Evolutionary conservation across 1,284 basidiomycete species (phyloP), one percentile per base, ranked within the genome.

Genomic region (Taiwanofungus camphoratus): DNA sequence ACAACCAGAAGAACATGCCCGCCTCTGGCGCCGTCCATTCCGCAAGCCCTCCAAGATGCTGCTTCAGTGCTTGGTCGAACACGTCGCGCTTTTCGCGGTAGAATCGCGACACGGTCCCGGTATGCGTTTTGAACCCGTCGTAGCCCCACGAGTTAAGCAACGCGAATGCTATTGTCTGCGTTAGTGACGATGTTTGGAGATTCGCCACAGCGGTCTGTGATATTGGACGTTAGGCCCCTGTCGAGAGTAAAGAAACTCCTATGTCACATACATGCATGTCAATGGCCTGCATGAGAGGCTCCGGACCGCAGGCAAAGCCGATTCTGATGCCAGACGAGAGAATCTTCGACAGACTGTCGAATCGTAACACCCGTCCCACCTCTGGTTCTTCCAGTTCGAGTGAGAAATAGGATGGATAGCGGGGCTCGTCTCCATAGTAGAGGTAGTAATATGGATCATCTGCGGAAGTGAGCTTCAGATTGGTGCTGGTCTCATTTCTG

Each of bases 341-440:
- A 32, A 95, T 73, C 70, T 97, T 97, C 44, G 86, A 90, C 49
- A 96, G 74, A 59, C 86, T 89, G 61, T 94, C 92, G 60, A 93
- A 90, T 29, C 92, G 77, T 19, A 93, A 50, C 7, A 93, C 89
- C n/a, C 83, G 77, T 3, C 90, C 90, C 22, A 78, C 74, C 49
- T 76, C 72, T 15, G 69, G 64, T 42, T 72, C 66, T 42, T 77
- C 69, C 3, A 61, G 69, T 58, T 94, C 91, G 34, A 93, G 71
- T 41, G 76, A 68, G 60, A 93, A 92, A 64, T 92, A 94, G 0
- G 83, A 88, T 1, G 84, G 79, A 26, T 70, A 76, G 24, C 73
- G 79, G 36, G 72, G 77, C 46, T 67, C 74, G 59, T 68, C 71
- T 46, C 86, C 82, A 44, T 80, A 85, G 64, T 86, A 87, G 41